phyloP scores from a whole-genome alignment of 371 early-diverging fungal species.

The Smittium culicis region DNA sequence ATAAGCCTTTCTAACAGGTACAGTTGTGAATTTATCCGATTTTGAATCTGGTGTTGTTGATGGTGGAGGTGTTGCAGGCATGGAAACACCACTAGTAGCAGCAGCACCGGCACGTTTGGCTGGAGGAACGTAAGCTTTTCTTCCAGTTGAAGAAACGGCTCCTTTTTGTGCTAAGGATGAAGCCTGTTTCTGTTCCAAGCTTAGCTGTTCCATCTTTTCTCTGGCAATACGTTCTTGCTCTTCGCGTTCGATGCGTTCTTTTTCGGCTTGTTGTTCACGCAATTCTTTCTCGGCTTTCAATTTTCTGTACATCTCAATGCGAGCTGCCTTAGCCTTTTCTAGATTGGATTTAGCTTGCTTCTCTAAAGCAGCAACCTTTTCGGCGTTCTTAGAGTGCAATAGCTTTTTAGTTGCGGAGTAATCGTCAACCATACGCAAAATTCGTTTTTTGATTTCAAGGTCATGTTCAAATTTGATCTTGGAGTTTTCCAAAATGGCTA shows the following conservation, averaged over 20 bases:
- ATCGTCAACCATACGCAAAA: slow-evolving; percentile 65
- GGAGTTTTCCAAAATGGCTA: slow-evolving; percentile 49
- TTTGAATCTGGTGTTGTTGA: not conserved
- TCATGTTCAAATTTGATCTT: slow-evolving; percentile 53
- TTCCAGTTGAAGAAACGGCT: not conserved
- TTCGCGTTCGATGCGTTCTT: slow-evolving; percentile 18
- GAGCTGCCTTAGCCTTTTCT: slow-evolving; percentile 54
- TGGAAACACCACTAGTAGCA: not conserved
- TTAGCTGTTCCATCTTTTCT: slow-evolving; percentile 12
- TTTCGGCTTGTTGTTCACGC: slow-evolving; percentile 21
- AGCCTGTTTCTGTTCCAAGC: slow-evolving; percentile 9
- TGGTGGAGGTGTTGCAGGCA: slow-evolving; percentile 1
- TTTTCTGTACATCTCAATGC: slow-evolving; percentile 37
- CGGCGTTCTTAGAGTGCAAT: slow-evolving; percentile 40
- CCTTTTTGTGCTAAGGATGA: not conserved
- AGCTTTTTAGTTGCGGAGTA: slow-evolving; percentile 47
- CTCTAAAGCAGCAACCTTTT: slow-evolving; percentile 36
- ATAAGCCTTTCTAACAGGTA: not conserved
- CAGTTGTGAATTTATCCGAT: not conserved
- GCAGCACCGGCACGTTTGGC: not conserved
- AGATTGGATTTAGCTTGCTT: slow-evolving; percentile 44
- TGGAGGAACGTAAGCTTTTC: slow-evolving; percentile 10
- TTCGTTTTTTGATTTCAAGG: slow-evolving; percentile 55
- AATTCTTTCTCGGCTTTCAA: slow-evolving; percentile 21
- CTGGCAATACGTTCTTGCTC: slow-evolving; percentile 23